Evolutionary conservation across 2,329 filamentous ascomycete species (phyloP).

Genomic region (Aspergillus neoniger): DNA sequence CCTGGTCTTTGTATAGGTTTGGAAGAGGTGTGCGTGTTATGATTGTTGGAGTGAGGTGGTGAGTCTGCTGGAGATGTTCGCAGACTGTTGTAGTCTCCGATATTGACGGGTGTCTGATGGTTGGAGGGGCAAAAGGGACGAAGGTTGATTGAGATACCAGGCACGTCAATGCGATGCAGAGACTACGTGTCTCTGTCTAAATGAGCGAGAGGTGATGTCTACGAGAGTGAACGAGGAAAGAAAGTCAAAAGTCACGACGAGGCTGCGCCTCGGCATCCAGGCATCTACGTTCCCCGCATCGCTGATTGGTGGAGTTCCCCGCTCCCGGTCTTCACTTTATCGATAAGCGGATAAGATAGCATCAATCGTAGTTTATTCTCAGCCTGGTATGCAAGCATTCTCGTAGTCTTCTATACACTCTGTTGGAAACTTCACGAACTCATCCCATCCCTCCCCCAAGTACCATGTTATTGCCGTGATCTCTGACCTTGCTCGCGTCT

Average conservation of each 20-base stretch:
- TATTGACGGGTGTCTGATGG: not conserved
- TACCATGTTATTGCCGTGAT: slow-evolving; percentile 42
- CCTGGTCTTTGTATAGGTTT: not conserved
- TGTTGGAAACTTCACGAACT: slow-evolving; percentile 37
- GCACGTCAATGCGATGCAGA: no score
- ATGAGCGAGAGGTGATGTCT: no score
- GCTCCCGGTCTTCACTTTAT: not conserved
- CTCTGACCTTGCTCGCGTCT: slow-evolving; percentile 34
- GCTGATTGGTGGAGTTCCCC: slow-evolving; percentile 24
- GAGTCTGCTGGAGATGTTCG: no score
- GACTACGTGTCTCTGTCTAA: no score
- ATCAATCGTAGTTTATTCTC: not conserved
- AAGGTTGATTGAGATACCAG: no score
- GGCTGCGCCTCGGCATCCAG: slow-evolving; percentile 20
- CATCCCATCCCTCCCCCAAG: slow-evolving; percentile 33
- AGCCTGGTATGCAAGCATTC: not conserved
- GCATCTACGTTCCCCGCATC: slow-evolving; percentile 29
- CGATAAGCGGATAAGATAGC: not conserved
- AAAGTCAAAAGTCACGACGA: slow-evolving; percentile 4
- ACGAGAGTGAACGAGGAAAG: not conserved
- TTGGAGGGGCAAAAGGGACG: not conserved
- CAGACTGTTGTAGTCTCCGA: no score
- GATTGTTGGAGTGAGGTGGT: not conserved
- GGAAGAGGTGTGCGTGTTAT: not conserved
- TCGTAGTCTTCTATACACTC: slow-evolving; percentile 2